phyloP scores from a whole-genome alignment of 106 monocot genomes.

The Vanilla planifolia region DNA sequence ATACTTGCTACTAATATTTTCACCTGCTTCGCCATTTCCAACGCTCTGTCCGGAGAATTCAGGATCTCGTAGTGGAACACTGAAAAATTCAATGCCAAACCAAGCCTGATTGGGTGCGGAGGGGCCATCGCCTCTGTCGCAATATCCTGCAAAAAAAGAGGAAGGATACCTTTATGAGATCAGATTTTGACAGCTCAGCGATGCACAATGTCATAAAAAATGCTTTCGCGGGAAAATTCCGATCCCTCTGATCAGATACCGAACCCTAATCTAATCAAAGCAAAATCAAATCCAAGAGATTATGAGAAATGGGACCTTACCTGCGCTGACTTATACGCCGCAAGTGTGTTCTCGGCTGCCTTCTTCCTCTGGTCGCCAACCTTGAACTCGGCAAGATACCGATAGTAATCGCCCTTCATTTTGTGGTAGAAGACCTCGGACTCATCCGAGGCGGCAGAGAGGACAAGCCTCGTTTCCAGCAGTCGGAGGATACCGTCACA shows the following conservation, averaged over 20 bases:
- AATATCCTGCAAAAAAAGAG: constrained; percentile 12
- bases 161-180: background rate
- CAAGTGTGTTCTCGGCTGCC: constrained; percentile 26
- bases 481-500: constrained; percentile 28
- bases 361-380: constrained; percentile 24
- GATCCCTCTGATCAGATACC: background rate
- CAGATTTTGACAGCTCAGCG: too few species aligned
- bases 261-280: background rate
- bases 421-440: constrained; percentile 40
- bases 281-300: too few species aligned
- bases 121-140: constrained; percentile 18
- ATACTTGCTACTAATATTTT: too few species aligned
- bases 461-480: constrained; percentile 20
- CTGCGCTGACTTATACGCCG: constrained; percentile 31
- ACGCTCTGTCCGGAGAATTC: constrained; percentile 33
- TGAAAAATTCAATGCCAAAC: constrained; percentile 32
- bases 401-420: constrained; percentile 41
- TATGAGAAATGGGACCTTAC: too few species aligned
- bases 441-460: constrained; percentile 18
- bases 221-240: background rate
- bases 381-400: constrained; percentile 31
- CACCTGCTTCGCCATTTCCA: constrained; percentile 28
- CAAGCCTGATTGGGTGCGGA: constrained; percentile 27
- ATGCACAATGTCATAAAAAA: background rate
- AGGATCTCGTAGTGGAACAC: constrained; percentile 36